Conservation (phyloP, 2,329 filamentous ascomycete genomes). For the Ambrosiella xylebori region DNA sequence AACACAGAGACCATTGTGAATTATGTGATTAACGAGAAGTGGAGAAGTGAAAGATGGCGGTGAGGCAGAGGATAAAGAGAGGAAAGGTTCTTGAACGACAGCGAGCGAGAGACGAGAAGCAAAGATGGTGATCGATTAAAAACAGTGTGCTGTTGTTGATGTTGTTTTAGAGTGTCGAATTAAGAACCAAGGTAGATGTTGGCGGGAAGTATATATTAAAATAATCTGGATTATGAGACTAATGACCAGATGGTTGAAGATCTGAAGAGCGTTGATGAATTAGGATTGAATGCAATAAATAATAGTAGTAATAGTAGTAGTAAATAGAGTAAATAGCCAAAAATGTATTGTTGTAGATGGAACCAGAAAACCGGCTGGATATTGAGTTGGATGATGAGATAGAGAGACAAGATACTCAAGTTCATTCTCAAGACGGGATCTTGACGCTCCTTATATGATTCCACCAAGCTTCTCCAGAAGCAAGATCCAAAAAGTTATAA, state of each 20-base stretch:
- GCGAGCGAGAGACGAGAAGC: background rate
- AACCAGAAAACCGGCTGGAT: slow-evolving; percentile 5
- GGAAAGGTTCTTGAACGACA: background rate
- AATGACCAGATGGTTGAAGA: background rate
- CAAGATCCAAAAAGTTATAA: background rate
- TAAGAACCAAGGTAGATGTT: background rate
- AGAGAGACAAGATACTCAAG: background rate
- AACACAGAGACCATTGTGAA: slow-evolving; percentile 12
- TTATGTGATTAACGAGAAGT: slow-evolving; percentile 2
- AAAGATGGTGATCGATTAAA: background rate
- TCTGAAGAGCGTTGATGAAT: background rate
- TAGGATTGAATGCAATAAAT: background rate
- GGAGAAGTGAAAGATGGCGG: background rate
- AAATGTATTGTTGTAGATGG: background rate
- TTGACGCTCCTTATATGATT: background rate
- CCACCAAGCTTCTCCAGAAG: background rate
- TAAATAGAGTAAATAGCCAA: background rate
- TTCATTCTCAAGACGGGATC: background rate
- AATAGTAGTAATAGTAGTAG: background rate
- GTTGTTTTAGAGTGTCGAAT: background rate
- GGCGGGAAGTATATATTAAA: background rate
- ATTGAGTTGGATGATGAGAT: background rate
- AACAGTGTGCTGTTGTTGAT: background rate
- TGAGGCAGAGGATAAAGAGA: background rate
- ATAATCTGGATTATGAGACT: background rate